Base-by-base conservation (phyloP, 257 asterid genomes). In the Solanum sejunctum region DNA sequence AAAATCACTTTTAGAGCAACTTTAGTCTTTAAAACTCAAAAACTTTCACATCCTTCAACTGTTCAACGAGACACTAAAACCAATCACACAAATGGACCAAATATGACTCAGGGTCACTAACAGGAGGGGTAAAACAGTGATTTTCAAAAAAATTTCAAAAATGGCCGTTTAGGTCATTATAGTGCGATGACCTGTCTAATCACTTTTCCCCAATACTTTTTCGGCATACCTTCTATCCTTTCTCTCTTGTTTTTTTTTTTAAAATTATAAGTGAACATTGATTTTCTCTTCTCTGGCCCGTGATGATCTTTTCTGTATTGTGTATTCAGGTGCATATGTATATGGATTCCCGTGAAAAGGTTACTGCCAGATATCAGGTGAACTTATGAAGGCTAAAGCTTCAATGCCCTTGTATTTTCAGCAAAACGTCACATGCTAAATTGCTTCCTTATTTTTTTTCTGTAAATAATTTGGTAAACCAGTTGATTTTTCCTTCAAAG, bases 281-380 rank as follows among this genome's bases (percentile, higher is more conserved):
- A 16, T 51, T 23, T 39, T 70, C 52, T 18, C 52, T 20, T 51
- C 81, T 77, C 63, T 69, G 21, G 63, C 26, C 63, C 47, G 15
- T 77, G 63, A 26, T 51, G 63, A 77, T 77, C 67, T 80, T 36
- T 66, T 84, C 77, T 66, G 82, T 84, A 80, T 88, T 80, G 52
- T 84, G 21, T 80, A 89, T 86, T 77, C 96, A 96, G 99, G 95
- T 92, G 83, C 95, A 94, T 85, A 91, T 93, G 93, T 92, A 91
- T 82, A 91, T 94, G 5, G 99, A 96, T 87, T 87, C 93, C 77
- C 92, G 99, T 60, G 99, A 95, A 89, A 96, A 96, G 85, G 98
- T 96, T 75, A 96, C 99, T 63, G 98, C 99, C 43, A 89, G 98
- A 89, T 96, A 95, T 89, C 99, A 96, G 98, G 98, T 96, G 82